Conservation (phyloP, 306 rosid genomes). For the Trifolium subterraneum region DNA sequence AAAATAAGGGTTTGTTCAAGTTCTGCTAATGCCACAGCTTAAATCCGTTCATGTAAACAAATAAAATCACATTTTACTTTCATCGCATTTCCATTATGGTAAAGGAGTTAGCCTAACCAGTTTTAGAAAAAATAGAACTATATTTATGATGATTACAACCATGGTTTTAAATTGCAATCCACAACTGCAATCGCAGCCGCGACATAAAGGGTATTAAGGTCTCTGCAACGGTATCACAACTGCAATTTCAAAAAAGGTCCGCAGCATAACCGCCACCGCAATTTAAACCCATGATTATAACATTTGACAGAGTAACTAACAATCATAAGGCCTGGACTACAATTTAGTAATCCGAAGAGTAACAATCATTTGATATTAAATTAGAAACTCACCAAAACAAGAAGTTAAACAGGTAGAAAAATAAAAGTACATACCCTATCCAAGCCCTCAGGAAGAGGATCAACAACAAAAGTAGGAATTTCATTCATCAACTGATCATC, state of each 20-base stretch:
- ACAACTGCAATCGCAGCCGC: neutral
- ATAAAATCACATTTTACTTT: neutral
- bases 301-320: neutral
- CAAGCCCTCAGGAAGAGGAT: constrained; percentile 92
- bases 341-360: neutral
- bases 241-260: no score
- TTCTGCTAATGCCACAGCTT: no score
- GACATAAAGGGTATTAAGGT: neutral
- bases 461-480: constrained; percentile 85
- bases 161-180: neutral
- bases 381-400: constrained; percentile 21
- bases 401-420: neutral
- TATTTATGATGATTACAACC: neutral
- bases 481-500: constrained; percentile 78
- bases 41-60: neutral
- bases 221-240: no score
- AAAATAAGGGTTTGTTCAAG: no score
- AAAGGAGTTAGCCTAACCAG: neutral
- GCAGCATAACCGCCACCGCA: no score
- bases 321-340: neutral
- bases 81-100: neutral
- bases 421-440: constrained; percentile 67
- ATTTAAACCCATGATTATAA: neutral
- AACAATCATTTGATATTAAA: neutral
- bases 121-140: constrained; percentile 4